Conservation (phyloP, 192 early-diverging fungal species). For the Backusella liffmaniae region DNA sequence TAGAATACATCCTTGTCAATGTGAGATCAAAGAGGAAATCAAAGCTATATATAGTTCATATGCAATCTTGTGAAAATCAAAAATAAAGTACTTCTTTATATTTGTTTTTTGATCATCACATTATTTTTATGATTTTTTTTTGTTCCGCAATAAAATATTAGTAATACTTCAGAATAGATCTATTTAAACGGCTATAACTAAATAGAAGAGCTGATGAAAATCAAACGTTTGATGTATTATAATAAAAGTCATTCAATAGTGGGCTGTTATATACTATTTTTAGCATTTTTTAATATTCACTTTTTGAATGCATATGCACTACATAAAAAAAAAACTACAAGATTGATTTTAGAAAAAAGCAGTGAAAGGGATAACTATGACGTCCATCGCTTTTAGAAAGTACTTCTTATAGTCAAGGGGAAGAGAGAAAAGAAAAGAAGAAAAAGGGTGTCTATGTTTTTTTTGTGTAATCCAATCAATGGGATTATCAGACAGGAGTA, state of each 20-base stretch:
- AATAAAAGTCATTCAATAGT: not conserved
- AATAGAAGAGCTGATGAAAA: not conserved
- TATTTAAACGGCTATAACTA: not conserved
- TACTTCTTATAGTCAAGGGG: not conserved
- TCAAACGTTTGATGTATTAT: not conserved
- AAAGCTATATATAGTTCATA: not conserved
- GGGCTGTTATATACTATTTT: not conserved
- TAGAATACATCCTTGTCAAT: not conserved
- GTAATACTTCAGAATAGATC: not conserved
- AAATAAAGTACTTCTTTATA: not conserved
- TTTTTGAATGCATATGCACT: not conserved
- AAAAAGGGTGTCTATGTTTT: not conserved
- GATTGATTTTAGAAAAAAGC: not conserved
- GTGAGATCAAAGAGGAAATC: not conserved
- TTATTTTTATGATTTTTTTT: not conserved
- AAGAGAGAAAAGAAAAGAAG: not conserved
- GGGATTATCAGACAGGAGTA: not conserved
- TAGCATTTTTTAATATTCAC: slow-evolving; percentile 4
- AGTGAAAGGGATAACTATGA: not conserved
- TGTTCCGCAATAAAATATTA: not conserved
- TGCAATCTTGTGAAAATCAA: not conserved
- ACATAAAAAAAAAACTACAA: not conserved
- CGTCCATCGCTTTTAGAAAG: not conserved
- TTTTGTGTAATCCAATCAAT: slow-evolving; percentile 1
- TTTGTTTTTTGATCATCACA: no score